Evolutionary conservation across 140 eudicot species (phyloP).

Genomic region (Stevia rebaudiana): DNA sequence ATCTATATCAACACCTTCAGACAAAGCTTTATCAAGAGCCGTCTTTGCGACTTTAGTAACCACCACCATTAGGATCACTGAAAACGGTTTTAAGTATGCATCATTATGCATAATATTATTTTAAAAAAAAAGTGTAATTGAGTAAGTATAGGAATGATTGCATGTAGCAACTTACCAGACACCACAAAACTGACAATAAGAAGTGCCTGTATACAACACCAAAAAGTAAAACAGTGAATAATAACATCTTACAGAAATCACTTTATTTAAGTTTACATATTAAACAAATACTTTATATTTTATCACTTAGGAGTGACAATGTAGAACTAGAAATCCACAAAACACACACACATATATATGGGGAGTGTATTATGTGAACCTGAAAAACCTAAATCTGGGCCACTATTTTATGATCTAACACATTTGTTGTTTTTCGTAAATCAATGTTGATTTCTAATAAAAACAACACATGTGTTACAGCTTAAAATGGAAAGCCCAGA

Average conservation of each 20-base stretch:
- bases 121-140: not conserved
- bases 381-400: too few species aligned
- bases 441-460: too few species aligned
- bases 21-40: constrained; percentile 77
- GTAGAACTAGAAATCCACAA: not conserved
- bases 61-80: constrained; percentile 54
- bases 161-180: constrained; percentile 57
- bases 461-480: too few species aligned
- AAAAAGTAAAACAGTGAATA: not conserved
- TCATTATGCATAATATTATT: not conserved
- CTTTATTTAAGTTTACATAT: not conserved
- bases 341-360: not conserved
- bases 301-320: not conserved
- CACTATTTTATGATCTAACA: too few species aligned
- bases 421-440: too few species aligned
- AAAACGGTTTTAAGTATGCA: constrained; percentile 4
- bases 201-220: constrained; percentile 49
- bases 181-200: constrained; percentile 50
- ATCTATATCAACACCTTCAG: constrained; percentile 49
- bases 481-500: too few species aligned
- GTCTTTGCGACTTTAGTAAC: constrained; percentile 75
- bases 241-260: not conserved
- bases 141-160: not conserved
- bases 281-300: not conserved
- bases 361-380: too few species aligned